Percentiles rank a stretch among this genome's conserved stretches.
Evolutionary conservation across 1,139 yeast species (phyloP).

Genomic region (Yamadazyma oceani): DNA sequence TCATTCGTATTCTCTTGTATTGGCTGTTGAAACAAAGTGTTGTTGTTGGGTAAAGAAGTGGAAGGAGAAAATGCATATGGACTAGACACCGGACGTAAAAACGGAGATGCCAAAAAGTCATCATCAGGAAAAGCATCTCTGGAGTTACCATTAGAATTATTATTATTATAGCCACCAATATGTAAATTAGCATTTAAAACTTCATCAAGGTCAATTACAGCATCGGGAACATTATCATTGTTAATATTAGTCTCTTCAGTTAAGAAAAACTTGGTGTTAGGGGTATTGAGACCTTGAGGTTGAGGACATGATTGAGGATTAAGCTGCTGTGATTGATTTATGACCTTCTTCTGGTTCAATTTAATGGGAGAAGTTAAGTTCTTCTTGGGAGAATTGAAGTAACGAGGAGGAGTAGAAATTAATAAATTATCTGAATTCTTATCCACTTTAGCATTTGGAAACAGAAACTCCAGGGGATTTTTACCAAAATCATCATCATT

Average conservation of each 20-base stretch:
- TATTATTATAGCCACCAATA: constrained; percentile 30
- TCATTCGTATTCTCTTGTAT: constrained; percentile 30
- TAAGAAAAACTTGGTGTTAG: constrained; percentile 28
- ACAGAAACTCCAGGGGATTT: constrained; percentile 28
- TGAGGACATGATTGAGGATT: neutral
- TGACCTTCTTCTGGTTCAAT: constrained; percentile 25
- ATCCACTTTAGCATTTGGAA: constrained; percentile 24
- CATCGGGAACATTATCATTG: constrained; percentile 53
- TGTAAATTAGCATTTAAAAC: constrained; percentile 47
- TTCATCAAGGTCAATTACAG: constrained; percentile 62
- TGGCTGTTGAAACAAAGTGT: constrained; percentile 32
- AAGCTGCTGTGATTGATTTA: constrained; percentile 1
- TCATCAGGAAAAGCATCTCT: constrained; percentile 40
- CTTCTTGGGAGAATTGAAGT: constrained; percentile 12
- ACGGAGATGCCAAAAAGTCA: constrained; percentile 37
- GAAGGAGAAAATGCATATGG: constrained; percentile 30
- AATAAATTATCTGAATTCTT: constrained; percentile 3
- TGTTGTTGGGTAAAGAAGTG: constrained; percentile 19
- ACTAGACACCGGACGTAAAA: constrained; percentile 23
- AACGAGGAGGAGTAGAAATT: constrained; percentile 20
- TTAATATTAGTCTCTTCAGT: constrained; percentile 35
- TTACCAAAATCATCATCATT: constrained; percentile 38
- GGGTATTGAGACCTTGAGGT: constrained; percentile 9
- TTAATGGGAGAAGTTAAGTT: constrained; percentile 40
- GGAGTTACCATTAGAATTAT: constrained; percentile 21